These are phyloP conservation scores for Trichomonascaceae sp. DNA, from an alignment of 1,139 yeast species.

Conservation along the genomic window DNA sequence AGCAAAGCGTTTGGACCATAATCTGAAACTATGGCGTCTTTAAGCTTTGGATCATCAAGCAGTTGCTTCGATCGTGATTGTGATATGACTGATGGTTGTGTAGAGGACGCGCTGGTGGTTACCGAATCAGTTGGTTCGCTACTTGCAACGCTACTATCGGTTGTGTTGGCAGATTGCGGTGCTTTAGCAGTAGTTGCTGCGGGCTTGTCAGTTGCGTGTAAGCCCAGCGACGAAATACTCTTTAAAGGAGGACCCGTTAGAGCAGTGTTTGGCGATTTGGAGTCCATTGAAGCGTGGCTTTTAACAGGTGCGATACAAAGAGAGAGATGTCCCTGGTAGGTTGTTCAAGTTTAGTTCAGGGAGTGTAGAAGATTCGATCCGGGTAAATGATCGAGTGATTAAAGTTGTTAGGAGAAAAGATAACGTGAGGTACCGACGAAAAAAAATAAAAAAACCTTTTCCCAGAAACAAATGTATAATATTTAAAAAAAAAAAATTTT, in stretches of 20 bases:
- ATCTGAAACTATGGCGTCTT: constrained; percentile 50
- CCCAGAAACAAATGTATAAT: too few relatives aligned
- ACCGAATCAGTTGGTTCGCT: not conserved
- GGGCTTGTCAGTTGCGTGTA: not conserved
- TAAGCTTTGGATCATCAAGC: constrained; percentile 44
- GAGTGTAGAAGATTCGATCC: not conserved
- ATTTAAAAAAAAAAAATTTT: too few relatives aligned
- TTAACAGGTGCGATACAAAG: not conserved
- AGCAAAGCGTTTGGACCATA: constrained; percentile 58
- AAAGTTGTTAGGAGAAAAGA: not conserved
- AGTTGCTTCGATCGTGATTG: constrained; percentile 20
- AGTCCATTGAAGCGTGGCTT: constrained; percentile 5
- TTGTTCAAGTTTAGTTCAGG: not conserved
- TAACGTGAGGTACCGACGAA: not conserved
- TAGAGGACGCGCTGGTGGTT: constrained; percentile 5
- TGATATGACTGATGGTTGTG: not conserved
- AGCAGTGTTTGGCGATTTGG: constrained; percentile 7
- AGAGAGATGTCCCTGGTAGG: not conserved
- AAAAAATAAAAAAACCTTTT: too few relatives aligned
- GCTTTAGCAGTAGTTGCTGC: constrained; percentile 2
- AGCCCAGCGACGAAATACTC: constrained; percentile 1
- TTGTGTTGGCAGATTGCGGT: not conserved
- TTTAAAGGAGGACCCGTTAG: constrained; percentile 8
- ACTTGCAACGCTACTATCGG: not conserved
- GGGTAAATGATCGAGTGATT: not conserved